phyloP scores from a whole-genome alignment of 2,329 filamentous ascomycete species.

The Verticillium nubilum region DNA sequence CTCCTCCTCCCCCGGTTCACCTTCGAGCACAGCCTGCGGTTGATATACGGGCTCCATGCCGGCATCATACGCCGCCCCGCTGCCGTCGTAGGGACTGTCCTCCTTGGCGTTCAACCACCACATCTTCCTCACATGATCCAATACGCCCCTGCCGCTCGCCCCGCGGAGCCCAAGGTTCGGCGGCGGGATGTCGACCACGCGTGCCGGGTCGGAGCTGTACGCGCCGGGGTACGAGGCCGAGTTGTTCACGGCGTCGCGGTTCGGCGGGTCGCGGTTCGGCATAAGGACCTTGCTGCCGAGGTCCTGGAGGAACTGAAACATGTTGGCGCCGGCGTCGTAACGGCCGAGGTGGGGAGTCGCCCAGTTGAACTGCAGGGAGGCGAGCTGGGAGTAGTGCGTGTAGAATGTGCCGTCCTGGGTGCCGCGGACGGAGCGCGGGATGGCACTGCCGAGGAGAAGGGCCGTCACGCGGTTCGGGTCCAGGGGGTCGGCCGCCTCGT shows the following conservation, averaged over 20 bases:
- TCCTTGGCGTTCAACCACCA: conserved; percentile 22
- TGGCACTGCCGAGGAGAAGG: conserved; percentile 48
- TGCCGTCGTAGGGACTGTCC: conserved; percentile 40
- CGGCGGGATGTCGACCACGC: conserved; percentile 25
- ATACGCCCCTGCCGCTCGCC: conserved; percentile 33
- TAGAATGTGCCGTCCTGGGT: conserved; percentile 46
- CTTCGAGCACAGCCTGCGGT: conserved; percentile 15
- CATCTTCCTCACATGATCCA: conserved; percentile 21
- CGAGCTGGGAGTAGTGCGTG: conserved; percentile 37
- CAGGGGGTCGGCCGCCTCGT: conserved; percentile 49
- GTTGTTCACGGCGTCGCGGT: conserved; percentile 27
- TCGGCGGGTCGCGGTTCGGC: conserved; percentile 28
- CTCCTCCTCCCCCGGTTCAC: neutral
- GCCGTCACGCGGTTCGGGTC: conserved; percentile 48
- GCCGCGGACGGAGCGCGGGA: conserved; percentile 39
- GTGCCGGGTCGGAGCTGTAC: conserved; percentile 24
- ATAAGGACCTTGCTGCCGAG: conserved; percentile 25
- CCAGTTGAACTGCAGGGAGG: conserved; percentile 37
- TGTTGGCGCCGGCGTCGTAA: conserved; percentile 32
- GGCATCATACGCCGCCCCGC: conserved; percentile 35
- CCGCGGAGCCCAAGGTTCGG: conserved; percentile 38
- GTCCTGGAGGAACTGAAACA: conserved; percentile 33
- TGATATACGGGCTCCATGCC: conserved; percentile 31
- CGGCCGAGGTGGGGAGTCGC: conserved; percentile 33
- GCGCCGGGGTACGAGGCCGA: conserved; percentile 36